These are phyloP conservation scores for Handroanthus guayacan DNA, from an alignment of 257 asterid species.

Conservation along the genomic window DNA sequence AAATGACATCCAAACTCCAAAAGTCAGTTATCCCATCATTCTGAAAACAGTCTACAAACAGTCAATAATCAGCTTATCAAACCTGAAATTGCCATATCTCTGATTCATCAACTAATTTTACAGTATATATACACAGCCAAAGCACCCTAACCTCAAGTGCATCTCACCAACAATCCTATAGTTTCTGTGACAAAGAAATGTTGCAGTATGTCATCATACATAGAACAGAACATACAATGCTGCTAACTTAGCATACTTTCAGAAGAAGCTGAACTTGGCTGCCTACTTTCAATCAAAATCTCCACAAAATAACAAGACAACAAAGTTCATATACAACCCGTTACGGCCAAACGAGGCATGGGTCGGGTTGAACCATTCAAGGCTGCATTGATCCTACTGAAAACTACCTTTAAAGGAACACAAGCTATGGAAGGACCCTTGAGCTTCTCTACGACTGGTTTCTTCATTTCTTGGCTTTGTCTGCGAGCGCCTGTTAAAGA, in stretches of 20 bases:
- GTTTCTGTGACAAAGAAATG: slow-evolving; percentile 29
- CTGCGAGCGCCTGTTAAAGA: slow-evolving; percentile 58
- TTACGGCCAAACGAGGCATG: slow-evolving; percentile 39
- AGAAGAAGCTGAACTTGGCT: background rate
- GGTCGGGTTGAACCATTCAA: slow-evolving; percentile 53
- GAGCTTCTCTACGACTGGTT: slow-evolving; percentile 53
- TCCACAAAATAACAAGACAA: slow-evolving; percentile 41
- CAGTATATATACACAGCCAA: slow-evolving; percentile 51
- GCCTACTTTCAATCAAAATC: slow-evolving; percentile 10
- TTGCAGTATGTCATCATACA: slow-evolving; percentile 47
- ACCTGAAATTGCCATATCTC: slow-evolving; percentile 27
- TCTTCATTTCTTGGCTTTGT: slow-evolving; percentile 48
- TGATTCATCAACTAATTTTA: slow-evolving; percentile 51
- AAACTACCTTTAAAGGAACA: slow-evolving; percentile 73
- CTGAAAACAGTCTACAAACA: background rate
- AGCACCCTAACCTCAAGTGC: slow-evolving; percentile 37
- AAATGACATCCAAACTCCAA: background rate
- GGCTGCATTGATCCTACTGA: slow-evolving; percentile 69
- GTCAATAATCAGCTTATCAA: slow-evolving; percentile 37
- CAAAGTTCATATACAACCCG: slow-evolving; percentile 40
- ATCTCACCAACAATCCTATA: slow-evolving; percentile 36
- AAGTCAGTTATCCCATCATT: slow-evolving; percentile 31
- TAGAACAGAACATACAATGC: slow-evolving; percentile 45
- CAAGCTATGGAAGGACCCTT: slow-evolving; percentile 77
- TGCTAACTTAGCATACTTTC: slow-evolving; percentile 17